Percentiles rank a stretch among this genome's conserved stretches.
Conservation (phyloP, 805 yeast genomes). For the Wickerhamomyces strasburgensis region DNA sequence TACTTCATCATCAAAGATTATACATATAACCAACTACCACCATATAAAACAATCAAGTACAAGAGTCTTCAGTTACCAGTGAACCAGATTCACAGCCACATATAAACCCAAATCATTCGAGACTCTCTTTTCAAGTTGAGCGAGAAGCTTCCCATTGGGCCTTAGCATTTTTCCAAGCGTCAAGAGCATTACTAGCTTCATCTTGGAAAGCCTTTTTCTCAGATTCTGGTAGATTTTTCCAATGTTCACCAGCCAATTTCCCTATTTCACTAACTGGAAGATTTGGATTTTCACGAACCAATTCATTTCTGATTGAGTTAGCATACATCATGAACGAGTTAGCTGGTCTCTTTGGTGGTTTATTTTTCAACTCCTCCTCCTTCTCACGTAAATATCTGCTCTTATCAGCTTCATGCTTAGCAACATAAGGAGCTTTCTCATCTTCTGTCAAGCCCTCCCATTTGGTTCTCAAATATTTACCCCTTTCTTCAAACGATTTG, state of each 20-base stretch:
- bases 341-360: slow-evolving; percentile 24
- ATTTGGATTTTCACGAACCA: slow-evolving; percentile 15
- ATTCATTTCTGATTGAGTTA: slow-evolving; percentile 7
- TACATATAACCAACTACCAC: too few relatives aligned
- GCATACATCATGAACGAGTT: slow-evolving; percentile 15
- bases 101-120: too few relatives aligned
- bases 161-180: slow-evolving; percentile 30
- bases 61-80: too few relatives aligned
- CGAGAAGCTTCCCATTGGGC: slow-evolving; percentile 34
- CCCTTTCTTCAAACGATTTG: slow-evolving; percentile 11
- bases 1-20: too few relatives aligned
- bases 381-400: slow-evolving; percentile 14
- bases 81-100: too few relatives aligned
- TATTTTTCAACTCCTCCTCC: slow-evolving; percentile 10
- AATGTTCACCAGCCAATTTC: slow-evolving; percentile 79
- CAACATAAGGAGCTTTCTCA: slow-evolving; percentile 11
- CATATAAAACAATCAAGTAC: too few relatives aligned
- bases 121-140: neutral
- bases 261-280: slow-evolving; percentile 27
- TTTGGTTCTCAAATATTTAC: slow-evolving; percentile 3
- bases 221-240: slow-evolving; percentile 75
- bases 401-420: slow-evolving; percentile 12
- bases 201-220: slow-evolving; percentile 51
- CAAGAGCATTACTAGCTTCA: slow-evolving; percentile 22
- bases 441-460: slow-evolving; percentile 14